A percentile compares a stretch with the other conserved stretches of the same genome.
Conservation (phyloP, 257 asterid genomes). For the Przewalskia tangutica region DNA sequence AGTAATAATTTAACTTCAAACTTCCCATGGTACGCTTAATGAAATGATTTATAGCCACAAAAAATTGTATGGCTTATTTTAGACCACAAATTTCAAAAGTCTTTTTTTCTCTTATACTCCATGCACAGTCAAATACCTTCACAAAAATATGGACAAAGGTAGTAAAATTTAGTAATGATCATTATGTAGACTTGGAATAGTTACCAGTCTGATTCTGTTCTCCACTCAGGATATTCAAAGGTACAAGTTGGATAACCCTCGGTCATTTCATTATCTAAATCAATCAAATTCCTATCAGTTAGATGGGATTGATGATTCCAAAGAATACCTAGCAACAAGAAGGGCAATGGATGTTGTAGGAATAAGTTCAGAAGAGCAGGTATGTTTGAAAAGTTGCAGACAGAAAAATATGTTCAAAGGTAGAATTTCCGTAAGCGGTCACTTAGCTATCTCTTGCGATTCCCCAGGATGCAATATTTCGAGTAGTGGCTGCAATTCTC, state of each 20-base stretch:
- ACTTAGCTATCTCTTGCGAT: not conserved
- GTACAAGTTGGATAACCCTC: slow-evolving; percentile 15
- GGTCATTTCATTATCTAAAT: slow-evolving; percentile 15
- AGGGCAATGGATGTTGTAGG: slow-evolving; percentile 24
- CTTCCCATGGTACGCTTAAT: too few relatives aligned
- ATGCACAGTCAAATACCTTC: too few relatives aligned
- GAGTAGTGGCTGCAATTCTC: slow-evolving; percentile 24
- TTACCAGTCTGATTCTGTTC: not conserved
- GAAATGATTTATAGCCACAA: too few relatives aligned
- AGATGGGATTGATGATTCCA: slow-evolving; percentile 14
- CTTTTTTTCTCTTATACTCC: not conserved
- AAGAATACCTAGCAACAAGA: slow-evolving; percentile 18
- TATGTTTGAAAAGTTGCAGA: not conserved
- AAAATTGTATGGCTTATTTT: too few relatives aligned
- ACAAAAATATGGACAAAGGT: too few relatives aligned
- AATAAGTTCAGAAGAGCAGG: slow-evolving; percentile 17
- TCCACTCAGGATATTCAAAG: slow-evolving; percentile 8
- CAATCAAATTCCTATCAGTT: slow-evolving; percentile 16
- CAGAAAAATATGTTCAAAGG: not conserved
- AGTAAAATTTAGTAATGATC: not conserved
- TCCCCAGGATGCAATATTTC: slow-evolving; percentile 20
- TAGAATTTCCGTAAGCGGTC: not conserved
- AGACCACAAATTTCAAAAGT: too few relatives aligned
- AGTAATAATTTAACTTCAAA: too few relatives aligned
- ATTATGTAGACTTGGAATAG: not conserved